Evolutionary conservation across 2,329 filamentous ascomycete species (phyloP).

Genomic region (Curvularia verruculosa): DNA sequence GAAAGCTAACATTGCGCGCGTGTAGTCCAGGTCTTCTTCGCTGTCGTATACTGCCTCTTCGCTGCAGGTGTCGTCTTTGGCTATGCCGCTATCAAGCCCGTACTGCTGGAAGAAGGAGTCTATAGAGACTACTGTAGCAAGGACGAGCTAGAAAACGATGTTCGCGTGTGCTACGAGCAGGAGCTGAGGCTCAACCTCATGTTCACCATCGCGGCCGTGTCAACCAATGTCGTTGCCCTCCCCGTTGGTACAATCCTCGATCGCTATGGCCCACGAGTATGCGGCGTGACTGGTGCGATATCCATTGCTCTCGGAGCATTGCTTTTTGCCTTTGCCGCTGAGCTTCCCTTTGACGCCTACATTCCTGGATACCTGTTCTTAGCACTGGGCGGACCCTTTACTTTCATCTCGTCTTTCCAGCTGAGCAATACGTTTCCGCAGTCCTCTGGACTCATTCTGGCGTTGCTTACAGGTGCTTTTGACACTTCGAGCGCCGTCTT

Average conservation of each 20-base stretch:
- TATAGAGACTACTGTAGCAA: conserved; percentile 47
- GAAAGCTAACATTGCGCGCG: conserved; percentile 25
- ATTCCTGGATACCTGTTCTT: conserved; percentile 59
- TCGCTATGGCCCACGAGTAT: conserved; percentile 77
- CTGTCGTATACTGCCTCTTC: conserved; percentile 75
- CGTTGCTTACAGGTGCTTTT: conserved; percentile 59
- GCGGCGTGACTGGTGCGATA: conserved; percentile 72
- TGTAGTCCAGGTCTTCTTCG: conserved; percentile 72
- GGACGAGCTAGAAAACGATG: conserved; percentile 43
- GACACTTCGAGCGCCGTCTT: conserved; percentile 58
- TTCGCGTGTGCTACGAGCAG: conserved; percentile 48
- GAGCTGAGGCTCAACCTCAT: conserved; percentile 74
- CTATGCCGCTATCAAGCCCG: conserved; percentile 51
- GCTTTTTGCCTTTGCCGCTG: conserved; percentile 71
- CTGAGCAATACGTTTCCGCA: conserved; percentile 59
- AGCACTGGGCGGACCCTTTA: conserved; percentile 57
- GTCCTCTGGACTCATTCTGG: conserved; percentile 57
- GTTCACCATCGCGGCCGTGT: conserved; percentile 89
- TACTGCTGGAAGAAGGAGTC: conserved; percentile 46
- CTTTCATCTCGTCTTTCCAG: conserved; percentile 60
- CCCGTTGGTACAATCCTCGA: conserved; percentile 87
- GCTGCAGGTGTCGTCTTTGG: conserved; percentile 64
- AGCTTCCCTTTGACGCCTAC: conserved; percentile 72
- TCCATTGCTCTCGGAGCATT: conserved; percentile 73
- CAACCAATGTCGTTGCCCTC: conserved; percentile 84